phyloP scores from a whole-genome alignment of 352 stramenopile genomes.

The Phytopythium vexans region DNA sequence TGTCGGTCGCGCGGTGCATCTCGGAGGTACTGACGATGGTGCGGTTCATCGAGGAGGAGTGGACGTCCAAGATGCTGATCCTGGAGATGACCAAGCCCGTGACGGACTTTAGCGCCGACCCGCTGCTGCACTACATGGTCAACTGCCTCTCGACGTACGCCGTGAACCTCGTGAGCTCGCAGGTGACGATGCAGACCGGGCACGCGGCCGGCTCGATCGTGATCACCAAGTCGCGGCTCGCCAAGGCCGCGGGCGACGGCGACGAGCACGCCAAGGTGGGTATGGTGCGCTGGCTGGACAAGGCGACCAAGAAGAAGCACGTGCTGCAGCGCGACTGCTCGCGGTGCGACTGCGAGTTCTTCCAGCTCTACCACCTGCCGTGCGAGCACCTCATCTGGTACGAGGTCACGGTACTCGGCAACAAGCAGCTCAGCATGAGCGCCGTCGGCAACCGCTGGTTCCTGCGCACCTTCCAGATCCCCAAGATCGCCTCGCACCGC shows the following conservation, averaged over 20 bases:
- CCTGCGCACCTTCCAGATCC: constrained; percentile 62
- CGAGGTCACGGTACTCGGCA: constrained; percentile 56
- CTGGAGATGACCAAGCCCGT: constrained; percentile 71
- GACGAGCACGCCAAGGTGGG: background rate
- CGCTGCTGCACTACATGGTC: constrained; percentile 58
- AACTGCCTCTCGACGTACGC: constrained; percentile 73
- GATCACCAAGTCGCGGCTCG: constrained; percentile 25
- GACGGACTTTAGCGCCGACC: constrained; percentile 50
- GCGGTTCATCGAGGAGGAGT: constrained; percentile 68
- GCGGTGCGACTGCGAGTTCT: constrained; percentile 67
- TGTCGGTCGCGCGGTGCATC: constrained; percentile 48
- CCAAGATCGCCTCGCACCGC: constrained; percentile 48
- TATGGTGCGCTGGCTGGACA: constrained; percentile 56
- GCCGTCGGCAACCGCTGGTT: constrained; percentile 61
- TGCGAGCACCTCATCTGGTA: constrained; percentile 79
- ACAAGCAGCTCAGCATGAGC: constrained; percentile 62
- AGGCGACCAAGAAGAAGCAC: constrained; percentile 54
- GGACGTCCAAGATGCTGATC: constrained; percentile 70
- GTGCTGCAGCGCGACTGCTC: constrained; percentile 57
- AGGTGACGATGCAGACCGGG: constrained; percentile 50
- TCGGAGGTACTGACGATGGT: constrained; percentile 63
- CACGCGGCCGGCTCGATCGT: constrained; percentile 15
- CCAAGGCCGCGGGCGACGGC: background rate
- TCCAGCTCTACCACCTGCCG: constrained; percentile 55
- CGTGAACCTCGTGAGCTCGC: constrained; percentile 52